A percentile compares a stretch with the other conserved stretches of the same genome.
Evolutionary conservation across 495 filamentous ascomycete genomes (phyloP).

Genomic region (Letharia columbiana): DNA sequence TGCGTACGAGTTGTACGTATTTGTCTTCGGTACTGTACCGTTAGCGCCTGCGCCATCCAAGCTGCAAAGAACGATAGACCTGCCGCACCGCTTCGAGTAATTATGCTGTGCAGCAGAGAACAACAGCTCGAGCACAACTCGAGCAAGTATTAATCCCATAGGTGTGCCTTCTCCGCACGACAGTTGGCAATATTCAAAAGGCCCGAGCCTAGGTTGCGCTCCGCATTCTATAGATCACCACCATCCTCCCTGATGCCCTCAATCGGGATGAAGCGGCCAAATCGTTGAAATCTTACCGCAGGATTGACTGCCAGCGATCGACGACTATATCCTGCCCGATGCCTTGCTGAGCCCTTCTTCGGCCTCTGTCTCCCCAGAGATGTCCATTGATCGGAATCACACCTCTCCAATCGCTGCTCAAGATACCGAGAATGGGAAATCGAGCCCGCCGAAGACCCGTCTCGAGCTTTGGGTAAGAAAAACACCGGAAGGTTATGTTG

Average conservation of each 20-base stretch:
- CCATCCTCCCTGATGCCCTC: slow-evolving; percentile 5
- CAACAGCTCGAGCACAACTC: neutral
- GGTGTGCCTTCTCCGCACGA: neutral
- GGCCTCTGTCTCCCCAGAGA: slow-evolving; percentile 14
- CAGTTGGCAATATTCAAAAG: neutral
- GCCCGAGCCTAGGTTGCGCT: neutral
- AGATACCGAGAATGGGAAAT: slow-evolving; percentile 12
- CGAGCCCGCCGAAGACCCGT: slow-evolving; percentile 37
- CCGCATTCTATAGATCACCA: neutral
- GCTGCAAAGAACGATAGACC: neutral
- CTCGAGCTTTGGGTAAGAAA: slow-evolving; percentile 47
- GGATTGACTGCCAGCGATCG: slow-evolving; percentile 19
- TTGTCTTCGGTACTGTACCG: neutral
- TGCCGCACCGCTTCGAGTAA: slow-evolving; percentile 6
- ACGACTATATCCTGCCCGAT: slow-evolving; percentile 2
- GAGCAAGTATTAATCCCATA: neutral
- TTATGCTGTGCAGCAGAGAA: neutral
- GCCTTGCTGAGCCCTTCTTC: slow-evolving; percentile 6
- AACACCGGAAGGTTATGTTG: slow-evolving; percentile 45
- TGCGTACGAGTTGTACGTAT: neutral
- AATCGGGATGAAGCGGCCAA: slow-evolving; percentile 18
- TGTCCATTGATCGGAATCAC: slow-evolving; percentile 27
- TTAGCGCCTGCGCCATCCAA: too few species aligned
- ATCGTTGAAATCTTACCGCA: slow-evolving; percentile 25
- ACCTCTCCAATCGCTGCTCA: slow-evolving; percentile 22